Conservation (phyloP, 768 basidiomycete species). For the Termitomyces sp. region DNA sequence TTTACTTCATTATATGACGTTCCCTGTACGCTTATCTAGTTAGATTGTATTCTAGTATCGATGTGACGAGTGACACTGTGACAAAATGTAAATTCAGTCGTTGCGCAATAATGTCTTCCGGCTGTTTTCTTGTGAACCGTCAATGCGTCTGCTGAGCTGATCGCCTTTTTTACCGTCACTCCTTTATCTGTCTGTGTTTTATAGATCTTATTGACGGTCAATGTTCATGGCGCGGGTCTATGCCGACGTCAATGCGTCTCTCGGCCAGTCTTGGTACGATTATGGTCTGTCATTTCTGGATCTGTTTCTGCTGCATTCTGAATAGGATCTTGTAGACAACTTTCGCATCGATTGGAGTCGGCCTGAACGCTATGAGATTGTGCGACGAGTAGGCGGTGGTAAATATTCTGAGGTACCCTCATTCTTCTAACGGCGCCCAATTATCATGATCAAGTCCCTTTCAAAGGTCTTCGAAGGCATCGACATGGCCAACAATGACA, state of each 20-base stretch:
- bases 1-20: constrained; percentile 7
- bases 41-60: not conserved
- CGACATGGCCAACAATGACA: constrained; percentile 50
- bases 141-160: constrained; percentile 19
- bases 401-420: constrained; percentile 63
- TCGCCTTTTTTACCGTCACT: constrained; percentile 10
- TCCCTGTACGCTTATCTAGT: constrained; percentile 7
- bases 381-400: constrained; percentile 60
- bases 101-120: constrained; percentile 12
- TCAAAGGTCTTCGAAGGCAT: constrained; percentile 56
- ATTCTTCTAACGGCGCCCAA: not conserved
- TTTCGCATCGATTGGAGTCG: constrained; percentile 60
- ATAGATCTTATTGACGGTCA: constrained; percentile 10
- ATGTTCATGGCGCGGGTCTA: constrained; percentile 48
- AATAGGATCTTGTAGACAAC: constrained; percentile 38
- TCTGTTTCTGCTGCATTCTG: not conserved
- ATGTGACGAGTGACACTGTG: constrained; percentile 13
- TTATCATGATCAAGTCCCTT: constrained; percentile 1
- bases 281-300: constrained; percentile 41
- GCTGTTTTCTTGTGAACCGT: constrained; percentile 14
- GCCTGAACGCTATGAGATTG: constrained; percentile 67
- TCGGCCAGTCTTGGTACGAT: constrained; percentile 61
- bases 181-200: constrained; percentile 6
- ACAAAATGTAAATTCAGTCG: constrained; percentile 8
- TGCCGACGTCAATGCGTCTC: constrained; percentile 52